phyloP scores from a whole-genome alignment of 1,284 basidiomycete species.

The Papiliotrema nemorosa region DNA sequence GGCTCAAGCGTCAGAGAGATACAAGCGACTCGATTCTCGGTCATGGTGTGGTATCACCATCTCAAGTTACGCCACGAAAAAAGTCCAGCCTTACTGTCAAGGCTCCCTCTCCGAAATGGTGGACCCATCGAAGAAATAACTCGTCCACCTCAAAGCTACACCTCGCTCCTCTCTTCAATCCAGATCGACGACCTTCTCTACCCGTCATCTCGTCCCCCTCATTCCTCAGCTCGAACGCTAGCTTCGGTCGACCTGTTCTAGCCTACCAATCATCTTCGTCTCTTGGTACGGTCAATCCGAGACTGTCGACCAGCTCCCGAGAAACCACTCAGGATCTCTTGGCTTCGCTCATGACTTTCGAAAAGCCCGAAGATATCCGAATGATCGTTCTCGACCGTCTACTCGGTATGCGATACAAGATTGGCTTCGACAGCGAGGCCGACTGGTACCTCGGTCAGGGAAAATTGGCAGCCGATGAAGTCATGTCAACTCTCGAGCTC shows the following conservation, averaged over 20 bases:
- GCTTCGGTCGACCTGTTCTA: neutral
- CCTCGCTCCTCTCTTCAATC: slow-evolving; percentile 1
- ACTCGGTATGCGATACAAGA: slow-evolving; percentile 24
- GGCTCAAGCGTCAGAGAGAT: neutral
- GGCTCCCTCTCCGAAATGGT: slow-evolving; percentile 18
- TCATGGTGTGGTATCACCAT: neutral
- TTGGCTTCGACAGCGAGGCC: slow-evolving; percentile 14
- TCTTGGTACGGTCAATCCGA: neutral
- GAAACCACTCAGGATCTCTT: slow-evolving; percentile 4
- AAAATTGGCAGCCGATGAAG: slow-evolving; percentile 15
- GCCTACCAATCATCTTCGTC: neutral
- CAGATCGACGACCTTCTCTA: slow-evolving; percentile 31
- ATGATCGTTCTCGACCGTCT: slow-evolving; percentile 21
- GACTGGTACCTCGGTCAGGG: slow-evolving; percentile 38
- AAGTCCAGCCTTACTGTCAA: slow-evolving; percentile 6
- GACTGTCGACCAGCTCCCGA: neutral
- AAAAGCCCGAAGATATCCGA: slow-evolving; percentile 10
- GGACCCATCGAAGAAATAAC: slow-evolving; percentile 17
- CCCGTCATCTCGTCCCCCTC: slow-evolving; percentile 13
- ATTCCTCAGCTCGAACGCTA: neutral
- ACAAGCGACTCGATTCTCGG: neutral
- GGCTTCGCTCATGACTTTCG: slow-evolving; percentile 8
- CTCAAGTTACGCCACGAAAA: neutral
- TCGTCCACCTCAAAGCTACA: slow-evolving; percentile 11
- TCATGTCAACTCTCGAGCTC: slow-evolving; percentile 15